A percentile compares a stretch with the other conserved stretches of the same genome.
These are phyloP conservation scores for Clitopilus passeckerianus DNA, from an alignment of 768 basidiomycete genomes.

Conservation along the genomic window DNA sequence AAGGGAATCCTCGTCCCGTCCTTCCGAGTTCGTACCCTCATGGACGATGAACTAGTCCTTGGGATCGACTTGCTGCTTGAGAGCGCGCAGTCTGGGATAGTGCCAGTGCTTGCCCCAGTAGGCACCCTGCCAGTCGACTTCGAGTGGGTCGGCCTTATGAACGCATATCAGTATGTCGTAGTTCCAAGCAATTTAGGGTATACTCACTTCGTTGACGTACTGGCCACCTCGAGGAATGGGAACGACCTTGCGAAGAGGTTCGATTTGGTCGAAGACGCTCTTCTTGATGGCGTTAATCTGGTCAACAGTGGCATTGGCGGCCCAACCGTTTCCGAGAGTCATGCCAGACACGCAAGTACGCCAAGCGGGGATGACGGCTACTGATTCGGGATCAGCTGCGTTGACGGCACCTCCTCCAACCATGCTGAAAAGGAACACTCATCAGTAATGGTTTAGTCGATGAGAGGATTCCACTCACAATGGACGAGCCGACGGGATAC, in stretches of 20 bases:
- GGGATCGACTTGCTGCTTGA: not conserved
- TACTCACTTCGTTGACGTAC: slow-evolving; percentile 13
- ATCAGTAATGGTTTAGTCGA: not conserved
- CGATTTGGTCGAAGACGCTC: not conserved
- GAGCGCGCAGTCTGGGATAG: not conserved
- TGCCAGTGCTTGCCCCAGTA: not conserved
- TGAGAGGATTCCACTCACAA: slow-evolving; percentile 3
- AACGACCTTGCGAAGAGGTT: not conserved
- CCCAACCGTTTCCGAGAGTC: not conserved
- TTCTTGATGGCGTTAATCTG: not conserved
- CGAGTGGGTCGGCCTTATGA: slow-evolving; percentile 6
- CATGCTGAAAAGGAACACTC: not conserved
- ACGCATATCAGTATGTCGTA: slow-evolving; percentile 46
- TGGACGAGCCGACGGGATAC: not conserved
- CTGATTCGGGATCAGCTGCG: slow-evolving; percentile 16
- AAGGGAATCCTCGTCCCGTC: not conserved
- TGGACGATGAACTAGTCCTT: not conserved
- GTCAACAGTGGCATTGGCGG: not conserved
- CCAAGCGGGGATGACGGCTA: slow-evolving; percentile 10
- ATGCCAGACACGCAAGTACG: not conserved
- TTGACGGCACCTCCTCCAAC: not conserved
- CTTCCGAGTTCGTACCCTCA: not conserved
- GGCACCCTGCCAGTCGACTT: not conserved
- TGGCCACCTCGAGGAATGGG: not conserved
- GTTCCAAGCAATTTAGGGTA: slow-evolving; percentile 21